Evolutionary conservation across 371 early-diverging fungal genomes (phyloP).

Genomic region (Zancudomyces culisetae): DNA sequence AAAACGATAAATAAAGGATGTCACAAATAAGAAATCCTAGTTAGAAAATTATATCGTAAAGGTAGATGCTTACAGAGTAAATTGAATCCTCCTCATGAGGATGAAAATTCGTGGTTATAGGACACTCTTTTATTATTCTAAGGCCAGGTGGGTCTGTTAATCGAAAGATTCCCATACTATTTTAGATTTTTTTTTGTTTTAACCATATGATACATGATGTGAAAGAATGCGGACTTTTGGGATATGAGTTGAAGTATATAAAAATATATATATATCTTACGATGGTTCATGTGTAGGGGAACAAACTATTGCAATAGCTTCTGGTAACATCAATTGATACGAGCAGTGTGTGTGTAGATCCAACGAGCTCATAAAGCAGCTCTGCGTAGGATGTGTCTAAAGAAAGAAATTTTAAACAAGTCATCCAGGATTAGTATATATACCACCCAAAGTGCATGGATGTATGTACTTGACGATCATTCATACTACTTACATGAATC

Average conservation of each 20-base stretch:
- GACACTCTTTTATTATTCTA: constrained; percentile 55
- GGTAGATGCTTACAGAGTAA: constrained; percentile 32
- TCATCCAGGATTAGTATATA: no score
- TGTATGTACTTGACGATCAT: not conserved
- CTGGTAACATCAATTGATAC: constrained; percentile 81
- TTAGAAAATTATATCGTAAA: not conserved
- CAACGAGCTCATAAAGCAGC: constrained; percentile 79
- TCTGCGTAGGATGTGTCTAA: constrained; percentile 74
- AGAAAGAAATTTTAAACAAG: constrained; percentile 19
- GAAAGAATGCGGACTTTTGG: no score
- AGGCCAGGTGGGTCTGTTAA: constrained; percentile 77
- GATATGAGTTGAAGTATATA: no score
- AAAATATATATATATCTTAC: constrained; percentile 24
- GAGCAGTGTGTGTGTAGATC: constrained; percentile 86
- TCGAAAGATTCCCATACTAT: constrained; percentile 62
- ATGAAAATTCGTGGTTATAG: constrained; percentile 50
- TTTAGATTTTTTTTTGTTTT: not conserved
- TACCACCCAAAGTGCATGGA: no score
- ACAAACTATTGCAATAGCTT: constrained; percentile 85
- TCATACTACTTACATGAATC: constrained; percentile 47
- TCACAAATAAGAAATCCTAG: not conserved
- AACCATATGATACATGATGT: not conserved
- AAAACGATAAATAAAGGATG: not conserved
- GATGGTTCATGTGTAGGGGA: constrained; percentile 52
- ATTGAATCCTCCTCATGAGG: constrained; percentile 51